Base-by-base conservation (phyloP, 371 early-diverging fungal species). In the Mortierella sp. region DNA sequence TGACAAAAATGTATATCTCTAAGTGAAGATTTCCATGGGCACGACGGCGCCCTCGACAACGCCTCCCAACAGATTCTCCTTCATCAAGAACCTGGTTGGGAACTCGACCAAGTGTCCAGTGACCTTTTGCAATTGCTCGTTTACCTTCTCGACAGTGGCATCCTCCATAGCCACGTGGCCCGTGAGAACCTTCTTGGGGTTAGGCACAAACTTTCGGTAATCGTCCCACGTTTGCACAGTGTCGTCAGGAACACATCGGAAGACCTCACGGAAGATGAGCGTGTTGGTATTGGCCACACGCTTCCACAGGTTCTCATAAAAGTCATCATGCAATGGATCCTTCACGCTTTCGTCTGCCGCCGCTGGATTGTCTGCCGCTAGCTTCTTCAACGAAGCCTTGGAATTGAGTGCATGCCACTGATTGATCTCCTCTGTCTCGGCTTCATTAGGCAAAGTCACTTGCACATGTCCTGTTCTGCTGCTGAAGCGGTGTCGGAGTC, bases 191-290 rank as follows among this genome's bases (percentile, higher is more conserved):
- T 71, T 70, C 46, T 63, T 67, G 7, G 83, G 47, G 49, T 86
- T 78, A 3, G 88, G 87, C 6, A 88, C 79, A 66, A 90, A 90
- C 21, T 74, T 60, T 28, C 82, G 80, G 68, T 89, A 89, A 22
- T 87, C 79, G 6, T 85, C 86, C 80, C 85, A 88, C 2, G 81
- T 86, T 55, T 80, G 83, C 12, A 90, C 67, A 72, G 25, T 56
- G 60, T 96, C 91, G 65, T 96, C 96, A 21, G 97, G 97, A 0
- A 95, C 89, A 68, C 92, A 92, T 24, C 84, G 87, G 81, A 96
- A 96, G 7, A 95, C 84, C 6, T 90, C 84, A 21, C 95, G 83
- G 78, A 89, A 95, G n/a, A 89, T 80, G 21, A 62, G 49, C 12
- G 92, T 92, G 76, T 95, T 96, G 14, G 54, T 70, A 10, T 80